Base-by-base conservation (phyloP, 202 grass and related monocot genomes). In the Cymbopogon flexuosus region DNA sequence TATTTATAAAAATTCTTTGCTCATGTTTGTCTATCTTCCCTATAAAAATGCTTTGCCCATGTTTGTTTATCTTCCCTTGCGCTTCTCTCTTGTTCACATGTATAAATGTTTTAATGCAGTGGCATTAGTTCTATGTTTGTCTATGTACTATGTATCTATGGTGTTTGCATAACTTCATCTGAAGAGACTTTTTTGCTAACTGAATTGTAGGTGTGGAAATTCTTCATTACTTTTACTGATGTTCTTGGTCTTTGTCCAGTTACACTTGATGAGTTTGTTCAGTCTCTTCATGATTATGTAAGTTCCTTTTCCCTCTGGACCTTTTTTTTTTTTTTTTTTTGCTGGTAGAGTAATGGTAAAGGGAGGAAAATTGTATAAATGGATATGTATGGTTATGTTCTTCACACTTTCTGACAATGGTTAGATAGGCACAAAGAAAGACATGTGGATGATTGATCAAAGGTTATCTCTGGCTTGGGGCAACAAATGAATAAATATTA, bases 231-330 rank as follows among this genome's bases (percentile, higher is more conserved):
- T 70, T 98, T 98, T 81, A 83, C 90, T 73, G 96, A 95, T 87
- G 73, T 95, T 70, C 86, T 98, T 27, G 92, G 88, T 43, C 90
- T 98, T 86, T 98, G 86, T 86, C 70, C 90, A 56, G 87, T 93
- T 84, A 98, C 88, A 84, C 87, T 95, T 82, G 92, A 98, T 67
- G 96, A 98, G 87, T 95, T 98, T 78, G 52, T 93, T 77, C 96
- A 98, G 85, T 92, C 88, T 86, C 92, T 98, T 84, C 96, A 98
- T 89, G 96, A 98, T 91, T 98, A 87, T 88, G 96, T 98, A 87
- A 94, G 88, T 85, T 67, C 68, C 88, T 61, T 68, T 74, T 86
- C 19, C 42, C 43, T 71, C 62, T 72, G 27, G 46, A 40, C 34
- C 29, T 70, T 6, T 76, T 71, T 22, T 69, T 70, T 6, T 76